A percentile compares a stretch with the other conserved stretches of the same genome.
Evolutionary conservation across 2,329 filamentous ascomycete genomes (phyloP).

Genomic region (Aureobasidium uvarum): DNA sequence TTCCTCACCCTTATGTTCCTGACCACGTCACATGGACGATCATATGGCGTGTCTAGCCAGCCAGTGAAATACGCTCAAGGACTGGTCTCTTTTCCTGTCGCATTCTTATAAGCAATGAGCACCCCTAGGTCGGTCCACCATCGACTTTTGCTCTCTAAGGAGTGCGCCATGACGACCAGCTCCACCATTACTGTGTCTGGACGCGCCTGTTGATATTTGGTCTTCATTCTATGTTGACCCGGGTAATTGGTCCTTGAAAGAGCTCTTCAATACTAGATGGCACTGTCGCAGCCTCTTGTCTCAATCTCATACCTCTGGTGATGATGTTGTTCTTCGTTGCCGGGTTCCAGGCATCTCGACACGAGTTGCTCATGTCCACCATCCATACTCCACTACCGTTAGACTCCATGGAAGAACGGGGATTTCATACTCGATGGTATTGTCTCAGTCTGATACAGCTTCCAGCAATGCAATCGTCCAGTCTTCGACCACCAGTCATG

Average conservation of each 20-base stretch:
- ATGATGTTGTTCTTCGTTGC: neutral
- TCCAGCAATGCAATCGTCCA: neutral
- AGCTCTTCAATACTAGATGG: too few species aligned
- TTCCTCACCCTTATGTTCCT: neutral
- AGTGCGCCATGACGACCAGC: neutral
- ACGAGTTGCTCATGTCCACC: conserved; percentile 17
- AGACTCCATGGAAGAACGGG: neutral
- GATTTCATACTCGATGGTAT: conserved; percentile 6
- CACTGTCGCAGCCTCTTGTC: neutral
- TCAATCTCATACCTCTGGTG: neutral
- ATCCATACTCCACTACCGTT: neutral
- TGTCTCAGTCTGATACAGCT: conserved; percentile 18
- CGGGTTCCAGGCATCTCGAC: neutral
- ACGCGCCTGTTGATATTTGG: neutral
- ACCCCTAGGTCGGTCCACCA: neutral
- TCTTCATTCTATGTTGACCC: neutral
- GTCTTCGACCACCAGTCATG: conserved; percentile 1
- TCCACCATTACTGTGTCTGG: neutral
- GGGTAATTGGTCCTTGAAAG: neutral
- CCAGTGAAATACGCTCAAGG: neutral
- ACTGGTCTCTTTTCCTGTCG: neutral
- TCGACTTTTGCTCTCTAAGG: neutral
- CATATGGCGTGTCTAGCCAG: neutral
- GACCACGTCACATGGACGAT: neutral
- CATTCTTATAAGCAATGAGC: neutral